Evolutionary conservation across 148 eudicot species (phyloP).

Genomic region (Oxyria digyna): DNA sequence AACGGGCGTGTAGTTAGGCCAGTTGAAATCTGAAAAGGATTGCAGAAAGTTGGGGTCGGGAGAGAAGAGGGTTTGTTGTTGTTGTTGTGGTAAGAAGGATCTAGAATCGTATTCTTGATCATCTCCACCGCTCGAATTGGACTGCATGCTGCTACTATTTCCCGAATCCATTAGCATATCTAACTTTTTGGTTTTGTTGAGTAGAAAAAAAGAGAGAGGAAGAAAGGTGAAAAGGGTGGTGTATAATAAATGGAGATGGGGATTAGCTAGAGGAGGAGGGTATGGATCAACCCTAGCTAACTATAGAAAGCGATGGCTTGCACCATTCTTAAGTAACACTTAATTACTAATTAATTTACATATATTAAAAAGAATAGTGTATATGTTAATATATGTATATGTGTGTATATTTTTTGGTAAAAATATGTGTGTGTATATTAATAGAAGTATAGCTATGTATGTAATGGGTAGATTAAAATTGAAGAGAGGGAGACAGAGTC

Average conservation of each 20-base stretch:
- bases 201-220: background rate
- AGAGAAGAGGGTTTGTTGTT: background rate
- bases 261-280: background rate
- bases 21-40: background rate
- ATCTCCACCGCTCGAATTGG: constrained; percentile 48
- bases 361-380: background rate
- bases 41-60: background rate
- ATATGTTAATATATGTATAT: background rate
- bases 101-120: constrained; percentile 45
- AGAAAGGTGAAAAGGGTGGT: background rate
- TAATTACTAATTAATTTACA: too few species aligned
- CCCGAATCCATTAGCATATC: constrained; percentile 47
- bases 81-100: background rate
- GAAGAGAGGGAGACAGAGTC: background rate
- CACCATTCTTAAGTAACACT: background rate
- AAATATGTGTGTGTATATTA: too few species aligned
- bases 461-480: background rate
- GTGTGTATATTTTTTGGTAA: too few species aligned
- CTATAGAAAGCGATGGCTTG: background rate
- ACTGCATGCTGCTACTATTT: constrained; percentile 62
- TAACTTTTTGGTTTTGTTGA: background rate
- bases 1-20: background rate
- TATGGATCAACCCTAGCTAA: constrained; percentile 1
- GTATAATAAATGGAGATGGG: background rate
- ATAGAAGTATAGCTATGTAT: background rate